phyloP scores from a whole-genome alignment of 202 grass and related monocot genomes.

The Panicum hallii region DNA sequence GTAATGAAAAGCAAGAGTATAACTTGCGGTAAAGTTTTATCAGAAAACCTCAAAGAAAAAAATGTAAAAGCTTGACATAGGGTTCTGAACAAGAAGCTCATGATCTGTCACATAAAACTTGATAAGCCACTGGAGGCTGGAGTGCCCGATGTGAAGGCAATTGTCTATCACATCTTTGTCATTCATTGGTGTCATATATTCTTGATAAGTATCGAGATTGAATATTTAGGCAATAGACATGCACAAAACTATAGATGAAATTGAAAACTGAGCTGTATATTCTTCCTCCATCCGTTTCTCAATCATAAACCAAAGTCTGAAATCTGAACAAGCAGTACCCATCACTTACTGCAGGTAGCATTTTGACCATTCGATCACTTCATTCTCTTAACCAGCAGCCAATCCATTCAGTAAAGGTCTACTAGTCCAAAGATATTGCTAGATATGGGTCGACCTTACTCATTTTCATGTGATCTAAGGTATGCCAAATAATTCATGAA shows the following conservation, averaged over 20 bases:
- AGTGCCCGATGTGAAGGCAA: neutral
- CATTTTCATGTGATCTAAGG: constrained; percentile 45
- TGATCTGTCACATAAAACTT: constrained; percentile 35
- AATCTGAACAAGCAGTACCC: constrained; percentile 31
- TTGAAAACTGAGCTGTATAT: constrained; percentile 38
- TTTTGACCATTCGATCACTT: constrained; percentile 36
- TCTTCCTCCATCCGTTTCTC: constrained; percentile 19
- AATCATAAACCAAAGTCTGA: constrained; percentile 36
- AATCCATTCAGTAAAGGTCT: constrained; percentile 32
- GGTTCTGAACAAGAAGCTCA: constrained; percentile 38
- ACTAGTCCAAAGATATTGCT: constrained; percentile 34
- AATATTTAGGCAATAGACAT: constrained; percentile 24
- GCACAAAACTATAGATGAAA: constrained; percentile 41
- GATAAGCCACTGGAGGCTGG: constrained; percentile 24
- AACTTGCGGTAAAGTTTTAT: constrained; percentile 40
- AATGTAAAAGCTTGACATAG: constrained; percentile 35
- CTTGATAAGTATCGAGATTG: constrained; percentile 37
- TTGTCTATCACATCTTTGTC: constrained; percentile 43
- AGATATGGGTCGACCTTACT: constrained; percentile 31
- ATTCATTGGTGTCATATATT: constrained; percentile 33
- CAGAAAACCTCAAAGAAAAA: constrained; percentile 39
- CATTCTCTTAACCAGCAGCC: constrained; percentile 39
- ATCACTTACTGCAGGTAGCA: constrained; percentile 4
- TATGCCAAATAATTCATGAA: constrained; percentile 54
- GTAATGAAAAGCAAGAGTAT: constrained; percentile 44